Evolutionary conservation across 2,329 filamentous ascomycete species (phyloP).

Genomic region (Aspergillus ochraceus): DNA sequence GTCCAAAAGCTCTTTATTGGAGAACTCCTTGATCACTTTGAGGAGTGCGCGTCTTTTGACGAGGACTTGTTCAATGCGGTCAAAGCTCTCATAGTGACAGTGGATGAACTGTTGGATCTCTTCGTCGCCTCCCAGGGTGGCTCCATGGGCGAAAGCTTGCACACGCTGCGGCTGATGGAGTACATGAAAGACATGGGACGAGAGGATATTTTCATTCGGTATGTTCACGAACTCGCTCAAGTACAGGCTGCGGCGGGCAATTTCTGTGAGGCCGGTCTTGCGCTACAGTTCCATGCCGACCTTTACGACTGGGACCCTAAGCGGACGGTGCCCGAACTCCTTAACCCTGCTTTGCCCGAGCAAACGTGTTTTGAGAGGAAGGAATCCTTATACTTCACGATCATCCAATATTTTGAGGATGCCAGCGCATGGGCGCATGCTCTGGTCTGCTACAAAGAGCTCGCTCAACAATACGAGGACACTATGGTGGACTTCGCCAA

Average conservation of each 20-base stretch:
- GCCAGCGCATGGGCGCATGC: conserved; percentile 93
- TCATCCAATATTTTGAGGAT: conserved; percentile 93
- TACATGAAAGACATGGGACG: conserved; percentile 96
- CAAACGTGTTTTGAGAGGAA: conserved; percentile 91
- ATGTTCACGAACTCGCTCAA: conserved; percentile 85
- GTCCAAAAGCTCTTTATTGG: conserved; percentile 89
- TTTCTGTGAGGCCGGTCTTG: conserved; percentile 82
- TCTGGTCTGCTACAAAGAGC: conserved; percentile 82
- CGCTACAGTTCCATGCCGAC: conserved; percentile 85
- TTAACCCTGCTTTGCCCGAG: conserved; percentile 74
- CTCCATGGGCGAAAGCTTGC: conserved; percentile 75
- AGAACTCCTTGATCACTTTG: conserved; percentile 80
- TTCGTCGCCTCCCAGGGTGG: conserved; percentile 85
- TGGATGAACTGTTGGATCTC: conserved; percentile 88
- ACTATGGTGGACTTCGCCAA: conserved; percentile 91
- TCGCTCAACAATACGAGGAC: conserved; percentile 86
- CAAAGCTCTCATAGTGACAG: conserved; percentile 74
- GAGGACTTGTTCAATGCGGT: conserved; percentile 76
- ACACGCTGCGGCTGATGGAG: conserved; percentile 88
- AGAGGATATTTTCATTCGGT: conserved; percentile 93
- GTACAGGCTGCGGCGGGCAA: conserved; percentile 76
- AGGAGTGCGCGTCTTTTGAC: conserved; percentile 65
- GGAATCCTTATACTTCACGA: conserved; percentile 86
- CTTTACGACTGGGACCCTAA: conserved; percentile 87
- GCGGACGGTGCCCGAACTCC: conserved; percentile 63